These are phyloP conservation scores for Cytospora leucostoma DNA, from an alignment of 2,329 filamentous ascomycete species.

Conservation along the genomic window DNA sequence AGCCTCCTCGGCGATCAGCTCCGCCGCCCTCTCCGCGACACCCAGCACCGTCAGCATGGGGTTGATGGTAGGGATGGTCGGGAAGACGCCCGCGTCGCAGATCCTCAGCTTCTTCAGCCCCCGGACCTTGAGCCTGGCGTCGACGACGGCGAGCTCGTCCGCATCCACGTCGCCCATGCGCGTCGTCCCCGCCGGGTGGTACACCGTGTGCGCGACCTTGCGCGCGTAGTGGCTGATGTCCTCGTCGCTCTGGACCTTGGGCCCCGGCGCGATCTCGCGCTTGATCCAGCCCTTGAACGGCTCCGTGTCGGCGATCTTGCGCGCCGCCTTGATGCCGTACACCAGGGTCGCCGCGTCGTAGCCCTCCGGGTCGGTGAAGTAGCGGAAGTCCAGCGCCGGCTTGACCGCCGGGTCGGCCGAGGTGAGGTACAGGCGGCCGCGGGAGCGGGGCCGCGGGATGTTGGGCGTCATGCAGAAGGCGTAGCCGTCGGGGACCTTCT, in stretches of 20 bases:
- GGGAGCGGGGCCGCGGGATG: conserved; percentile 79
- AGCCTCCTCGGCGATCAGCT: conserved; percentile 76
- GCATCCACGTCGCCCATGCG: conserved; percentile 78
- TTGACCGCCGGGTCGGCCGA: conserved; percentile 75
- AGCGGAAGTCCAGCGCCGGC: conserved; percentile 83
- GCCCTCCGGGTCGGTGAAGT: conserved; percentile 84
- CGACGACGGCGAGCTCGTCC: conserved; percentile 78
- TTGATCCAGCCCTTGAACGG: conserved; percentile 85
- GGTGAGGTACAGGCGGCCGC: conserved; percentile 75
- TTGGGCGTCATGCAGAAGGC: conserved; percentile 95
- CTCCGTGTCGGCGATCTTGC: conserved; percentile 70
- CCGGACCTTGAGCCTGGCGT: conserved; percentile 69
- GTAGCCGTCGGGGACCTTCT: conserved; percentile 64
- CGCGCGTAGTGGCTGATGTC: conserved; percentile 80
- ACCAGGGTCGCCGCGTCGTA: conserved; percentile 84
- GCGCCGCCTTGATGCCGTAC: conserved; percentile 74
- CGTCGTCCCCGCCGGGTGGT: conserved; percentile 86
- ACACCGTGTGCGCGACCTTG: conserved; percentile 81
- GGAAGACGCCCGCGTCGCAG: conserved; percentile 86
- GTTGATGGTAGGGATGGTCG: conserved; percentile 80
- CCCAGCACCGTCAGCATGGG: conserved; percentile 88
- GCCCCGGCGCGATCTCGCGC: conserved; percentile 77
- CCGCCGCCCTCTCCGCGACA: conserved; percentile 80
- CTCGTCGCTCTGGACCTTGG: conserved; percentile 72
- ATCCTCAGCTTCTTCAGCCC: conserved; percentile 75